Evolutionary conservation across 805 yeast species (phyloP).

Genomic region (Metschnikowia gelsemii): DNA sequence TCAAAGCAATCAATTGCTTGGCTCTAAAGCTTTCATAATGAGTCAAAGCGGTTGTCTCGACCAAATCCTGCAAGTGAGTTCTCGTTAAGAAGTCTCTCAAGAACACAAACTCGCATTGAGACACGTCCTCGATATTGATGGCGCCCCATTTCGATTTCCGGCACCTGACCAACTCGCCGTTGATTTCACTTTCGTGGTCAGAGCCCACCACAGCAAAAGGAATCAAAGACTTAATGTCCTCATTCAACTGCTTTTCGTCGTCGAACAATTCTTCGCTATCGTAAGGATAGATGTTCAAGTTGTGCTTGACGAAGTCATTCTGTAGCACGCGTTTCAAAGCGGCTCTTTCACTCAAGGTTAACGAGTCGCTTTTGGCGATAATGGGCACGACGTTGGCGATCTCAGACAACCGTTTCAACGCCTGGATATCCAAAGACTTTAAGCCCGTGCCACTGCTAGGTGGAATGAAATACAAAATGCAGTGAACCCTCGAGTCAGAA

Average conservation of each 20-base stretch:
- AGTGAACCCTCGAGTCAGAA: constrained; percentile 89
- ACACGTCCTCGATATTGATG: constrained; percentile 88
- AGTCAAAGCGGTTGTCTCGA: constrained; percentile 82
- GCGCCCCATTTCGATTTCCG: constrained; percentile 94
- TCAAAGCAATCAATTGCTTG: constrained; percentile 88
- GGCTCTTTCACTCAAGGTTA: constrained; percentile 82
- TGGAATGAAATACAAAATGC: constrained; percentile 77
- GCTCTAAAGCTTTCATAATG: constrained; percentile 94
- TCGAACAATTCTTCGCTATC: constrained; percentile 67
- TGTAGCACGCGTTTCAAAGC: constrained; percentile 75
- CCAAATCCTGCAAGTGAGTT: constrained; percentile 93
- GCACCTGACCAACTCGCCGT: constrained; percentile 82
- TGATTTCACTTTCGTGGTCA: constrained; percentile 68
- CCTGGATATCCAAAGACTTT: constrained; percentile 76
- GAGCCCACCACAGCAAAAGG: constrained; percentile 97
- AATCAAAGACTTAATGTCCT: constrained; percentile 67
- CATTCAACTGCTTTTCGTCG: constrained; percentile 71
- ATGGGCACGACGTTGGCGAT: constrained; percentile 93
- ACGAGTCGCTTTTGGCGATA: constrained; percentile 89
- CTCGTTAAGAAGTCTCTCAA: constrained; percentile 92
- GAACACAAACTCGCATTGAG: constrained; percentile 93
- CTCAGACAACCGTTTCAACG: constrained; percentile 80
- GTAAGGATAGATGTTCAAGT: constrained; percentile 80
- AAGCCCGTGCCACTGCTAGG: constrained; percentile 89
- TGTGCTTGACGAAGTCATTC: constrained; percentile 69